A percentile compares a stretch with the other conserved stretches of the same genome.
phyloP scores from a whole-genome alignment of 2,329 filamentous ascomycete species.

The Fusarium palustre region DNA sequence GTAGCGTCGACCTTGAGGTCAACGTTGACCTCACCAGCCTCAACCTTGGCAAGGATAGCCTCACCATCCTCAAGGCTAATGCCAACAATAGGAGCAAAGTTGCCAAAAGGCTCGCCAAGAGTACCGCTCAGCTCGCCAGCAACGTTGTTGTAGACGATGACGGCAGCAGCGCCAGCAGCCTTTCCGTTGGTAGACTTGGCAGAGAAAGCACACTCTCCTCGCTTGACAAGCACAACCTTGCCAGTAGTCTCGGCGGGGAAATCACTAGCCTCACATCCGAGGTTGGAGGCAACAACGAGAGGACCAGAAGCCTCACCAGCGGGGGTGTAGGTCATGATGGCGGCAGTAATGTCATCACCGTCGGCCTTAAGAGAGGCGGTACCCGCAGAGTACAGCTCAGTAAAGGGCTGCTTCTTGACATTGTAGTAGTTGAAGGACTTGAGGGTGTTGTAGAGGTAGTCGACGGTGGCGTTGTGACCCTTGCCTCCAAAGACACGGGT shows the following conservation, averaged over 20 bases:
- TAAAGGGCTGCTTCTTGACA: constrained; percentile 59
- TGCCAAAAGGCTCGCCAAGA: constrained; percentile 60
- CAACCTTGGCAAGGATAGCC: constrained; percentile 48
- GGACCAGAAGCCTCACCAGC: constrained; percentile 56
- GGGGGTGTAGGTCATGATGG: constrained; percentile 63
- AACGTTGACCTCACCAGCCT: constrained; percentile 50
- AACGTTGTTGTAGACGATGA: constrained; percentile 73
- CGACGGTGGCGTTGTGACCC: constrained; percentile 61
- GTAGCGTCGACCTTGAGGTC: constrained; percentile 60
- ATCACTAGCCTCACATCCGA: constrained; percentile 66
- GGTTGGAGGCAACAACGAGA: constrained; percentile 61
- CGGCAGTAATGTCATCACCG: constrained; percentile 45
- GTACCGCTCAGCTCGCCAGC: constrained; percentile 64
- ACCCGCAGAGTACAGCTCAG: constrained; percentile 53
- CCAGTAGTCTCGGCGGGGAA: constrained; percentile 65
- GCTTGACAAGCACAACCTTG: constrained; percentile 69
- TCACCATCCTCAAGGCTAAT: constrained; percentile 62
- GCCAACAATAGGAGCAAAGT: constrained; percentile 64
- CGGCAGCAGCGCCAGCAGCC: constrained; percentile 66
- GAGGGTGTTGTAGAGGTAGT: constrained; percentile 58
- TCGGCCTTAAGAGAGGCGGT: constrained; percentile 48
- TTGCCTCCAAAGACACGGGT: constrained; percentile 59
- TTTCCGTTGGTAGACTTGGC: constrained; percentile 68
- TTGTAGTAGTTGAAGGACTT: constrained; percentile 55
- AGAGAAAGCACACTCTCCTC: constrained; percentile 70